phyloP scores from a whole-genome alignment of 2,329 filamentous ascomycete genomes.

The Orbilia brochopaga region DNA sequence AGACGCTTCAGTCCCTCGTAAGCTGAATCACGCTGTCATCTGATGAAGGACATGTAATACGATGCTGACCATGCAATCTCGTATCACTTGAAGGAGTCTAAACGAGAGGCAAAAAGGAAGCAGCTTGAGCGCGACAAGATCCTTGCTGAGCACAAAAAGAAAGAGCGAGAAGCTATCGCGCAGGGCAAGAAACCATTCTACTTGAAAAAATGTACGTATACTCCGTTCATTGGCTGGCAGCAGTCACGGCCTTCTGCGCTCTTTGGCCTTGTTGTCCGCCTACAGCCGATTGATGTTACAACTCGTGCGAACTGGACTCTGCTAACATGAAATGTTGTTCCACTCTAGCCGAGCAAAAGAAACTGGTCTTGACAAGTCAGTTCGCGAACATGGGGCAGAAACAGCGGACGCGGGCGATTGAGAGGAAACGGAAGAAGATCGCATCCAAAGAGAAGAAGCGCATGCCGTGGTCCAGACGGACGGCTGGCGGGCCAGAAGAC shows the following conservation, averaged over 20 bases:
- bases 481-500: conserved; percentile 39
- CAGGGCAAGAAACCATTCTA: conserved; percentile 94
- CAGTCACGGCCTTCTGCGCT: conserved; percentile 35
- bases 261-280: background rate
- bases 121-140: conserved; percentile 75
- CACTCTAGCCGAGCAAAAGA: conserved; percentile 76
- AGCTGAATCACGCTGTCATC: conserved; percentile 36
- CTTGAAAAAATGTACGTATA: conserved; percentile 72
- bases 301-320: conserved; percentile 13
- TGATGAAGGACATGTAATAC: conserved; percentile 36
- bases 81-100: conserved; percentile 64
- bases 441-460: conserved; percentile 77
- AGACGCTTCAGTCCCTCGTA: conserved; percentile 73
- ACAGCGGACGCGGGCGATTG: conserved; percentile 82
- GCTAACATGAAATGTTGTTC: conserved; percentile 30
- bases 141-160: conserved; percentile 74
- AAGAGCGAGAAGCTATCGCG: conserved; percentile 82
- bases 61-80: conserved; percentile 28
- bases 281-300: background rate
- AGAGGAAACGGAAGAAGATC: conserved; percentile 87
- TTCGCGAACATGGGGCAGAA: conserved; percentile 83
- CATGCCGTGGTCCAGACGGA: conserved; percentile 47
- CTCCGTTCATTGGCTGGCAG: conserved; percentile 31
- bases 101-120: conserved; percentile 71
- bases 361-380: conserved; percentile 76